Base-by-base conservation (phyloP, 108 stramenopile genomes). In the Chaetoceros tenuissimus region DNA sequence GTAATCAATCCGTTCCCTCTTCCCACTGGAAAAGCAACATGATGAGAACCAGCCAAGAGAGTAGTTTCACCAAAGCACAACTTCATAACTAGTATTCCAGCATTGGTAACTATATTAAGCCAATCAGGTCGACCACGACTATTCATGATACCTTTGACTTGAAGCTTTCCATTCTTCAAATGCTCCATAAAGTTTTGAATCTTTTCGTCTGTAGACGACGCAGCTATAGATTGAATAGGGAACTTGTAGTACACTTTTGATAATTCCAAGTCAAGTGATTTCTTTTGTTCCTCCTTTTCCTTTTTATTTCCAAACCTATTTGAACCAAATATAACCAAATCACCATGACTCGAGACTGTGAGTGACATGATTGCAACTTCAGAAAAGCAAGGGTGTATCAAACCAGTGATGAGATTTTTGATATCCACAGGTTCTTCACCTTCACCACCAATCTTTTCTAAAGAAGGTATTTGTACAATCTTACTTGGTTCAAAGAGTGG, bases 311-410 rank as follows among this genome's bases (percentile, higher is more conserved):
- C 20, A 50, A 18, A n/a, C 3, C 25, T 10, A 26, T 53, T 10
- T 18, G 24, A 5, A 3, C 25, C 53, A 18, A 53, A 3, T 13
- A 79, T 51, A 31, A 62, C 58, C 31, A 81, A 62, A 18, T 76
- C 69, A 13, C 75, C 75, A 3, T 66, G 55, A 43, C 59, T 65
- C 19, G 80, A 58, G 0, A 74, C 72, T 1, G 67, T 60, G 18
- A 62, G 69, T 46, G 66, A 63, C 0, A 66, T 51, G 0, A 81
- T 56, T 25, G 47, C 46, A 50, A 73, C 69, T 23, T 48, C 54
- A 0, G 63, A 55, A 44, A 71, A 64, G 20, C 68, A 55, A 27
- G 72, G 66, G 52, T 76, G 72, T 16, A 68, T 49, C 64, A 68
- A 77, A 1, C 66, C 75, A 3, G 63, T 51, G 28, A 70, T 47